Evolutionary conservation across 768 basidiomycete species (phyloP), one percentile per base, ranked within the genome.

Genomic region (Vararia minispora): DNA sequence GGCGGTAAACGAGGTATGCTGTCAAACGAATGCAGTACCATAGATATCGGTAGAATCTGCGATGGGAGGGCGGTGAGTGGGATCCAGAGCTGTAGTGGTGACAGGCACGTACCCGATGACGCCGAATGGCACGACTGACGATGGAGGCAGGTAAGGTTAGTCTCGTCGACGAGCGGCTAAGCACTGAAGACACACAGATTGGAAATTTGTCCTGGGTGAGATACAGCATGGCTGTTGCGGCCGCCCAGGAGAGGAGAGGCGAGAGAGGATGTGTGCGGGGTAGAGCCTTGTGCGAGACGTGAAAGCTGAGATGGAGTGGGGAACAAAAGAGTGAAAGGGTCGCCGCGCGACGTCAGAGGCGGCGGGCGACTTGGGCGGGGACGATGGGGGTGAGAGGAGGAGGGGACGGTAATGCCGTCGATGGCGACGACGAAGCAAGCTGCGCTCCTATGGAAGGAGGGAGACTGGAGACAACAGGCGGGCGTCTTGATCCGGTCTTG

Each of bases 161-260:
- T 21, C 12, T 9, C 23, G 22, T 6, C 8, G 28, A 21, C 25
- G 29, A 27, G 25, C 18, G 18, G 32, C 39, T 29, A 29, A 17
- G 21, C 26, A 34, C 28, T 35, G 37, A 28, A 16, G 3, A 76
- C 87, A 66, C 56, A 91, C 88, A 91, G 54, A 95, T 68, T 50
- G 88, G 83, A 63, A 92, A 89, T 54, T 77, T 72, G 69, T 91
- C 88, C 49, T 86, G 79, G 44, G 89, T 92, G 51, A 92, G 68
- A 66, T 91, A 91, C 56, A 87, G 69, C 86, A 87, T 89, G 29
- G 36, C 35, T 28, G 25, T 17, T 18, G 13, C 27, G 25, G 32
- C 2, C 23, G 36, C 10, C 48, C 24, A 22, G 33, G 25, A 17
- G 38, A 33, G 35, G 40, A 21, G 29, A 13, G 16, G 32, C 44